These are phyloP conservation scores for Boletus rufocinnamomeus DNA, from an alignment of 768 basidiomycete genomes.

Conservation along the genomic window DNA sequence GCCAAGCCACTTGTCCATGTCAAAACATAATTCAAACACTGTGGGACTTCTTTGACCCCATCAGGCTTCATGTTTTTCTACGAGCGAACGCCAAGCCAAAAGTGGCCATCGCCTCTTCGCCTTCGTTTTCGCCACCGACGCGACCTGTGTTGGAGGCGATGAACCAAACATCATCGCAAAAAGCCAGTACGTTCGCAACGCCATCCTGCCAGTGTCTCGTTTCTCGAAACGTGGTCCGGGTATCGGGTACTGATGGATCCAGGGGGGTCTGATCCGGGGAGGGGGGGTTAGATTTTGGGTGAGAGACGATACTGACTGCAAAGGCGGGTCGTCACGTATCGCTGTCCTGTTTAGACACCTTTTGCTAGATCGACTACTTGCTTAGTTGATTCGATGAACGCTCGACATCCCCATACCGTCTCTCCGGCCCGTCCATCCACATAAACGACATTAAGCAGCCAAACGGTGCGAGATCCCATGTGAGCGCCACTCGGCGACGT, in stretches of 20 bases:
- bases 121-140: not conserved
- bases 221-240: not conserved
- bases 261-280: no score
- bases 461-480: not conserved
- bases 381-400: constrained; percentile 7
- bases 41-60: not conserved
- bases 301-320: not conserved
- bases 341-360: constrained; percentile 13
- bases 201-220: not conserved
- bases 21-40: not conserved
- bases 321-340: not conserved
- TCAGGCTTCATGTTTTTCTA: not conserved
- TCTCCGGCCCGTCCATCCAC: not conserved
- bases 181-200: not conserved
- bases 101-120: not conserved
- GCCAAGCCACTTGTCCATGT: constrained; percentile 1
- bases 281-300: not conserved
- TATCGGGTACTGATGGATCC: no score
- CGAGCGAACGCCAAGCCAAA: not conserved
- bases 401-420: not conserved
- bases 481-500: constrained; percentile 3
- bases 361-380: constrained; percentile 10
- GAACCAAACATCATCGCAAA: not conserved
- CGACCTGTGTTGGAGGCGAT: not conserved
- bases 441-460: not conserved